These are phyloP conservation scores for Cyclotella sp. DNA, from an alignment of 108 stramenopile genomes.

Conservation along the genomic window DNA sequence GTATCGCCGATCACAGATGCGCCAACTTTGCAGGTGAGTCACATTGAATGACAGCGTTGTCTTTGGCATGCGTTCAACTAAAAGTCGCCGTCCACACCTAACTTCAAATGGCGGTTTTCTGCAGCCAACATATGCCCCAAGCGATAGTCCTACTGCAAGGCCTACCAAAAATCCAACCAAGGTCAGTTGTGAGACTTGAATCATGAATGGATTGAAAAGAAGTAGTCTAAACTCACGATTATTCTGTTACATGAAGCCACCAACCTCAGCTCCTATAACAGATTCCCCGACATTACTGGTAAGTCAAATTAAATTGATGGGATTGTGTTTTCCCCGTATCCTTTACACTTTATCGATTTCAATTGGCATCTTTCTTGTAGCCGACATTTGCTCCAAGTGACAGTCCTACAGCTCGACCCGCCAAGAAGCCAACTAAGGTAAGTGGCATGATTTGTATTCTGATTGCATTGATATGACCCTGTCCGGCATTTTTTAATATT, in stretches of 20 bases:
- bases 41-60: too few relatives aligned
- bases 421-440: not conserved
- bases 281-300: not conserved
- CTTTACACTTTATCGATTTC: too few relatives aligned
- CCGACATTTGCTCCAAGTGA: not conserved
- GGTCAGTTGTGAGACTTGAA: too few relatives aligned
- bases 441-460: too few relatives aligned
- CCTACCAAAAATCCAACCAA: not conserved
- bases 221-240: too few relatives aligned
- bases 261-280: not conserved
- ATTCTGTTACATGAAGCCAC: not conserved
- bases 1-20: not conserved
- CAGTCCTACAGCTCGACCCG: not conserved
- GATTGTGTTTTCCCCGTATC: not conserved
- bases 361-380: not conserved
- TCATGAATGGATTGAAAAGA: too few relatives aligned
- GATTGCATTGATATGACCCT: too few relatives aligned
- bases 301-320: not conserved
- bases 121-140: not conserved
- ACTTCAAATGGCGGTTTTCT: not conserved
- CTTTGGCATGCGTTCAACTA: too few relatives aligned
- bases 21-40: not conserved
- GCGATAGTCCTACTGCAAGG: not conserved
- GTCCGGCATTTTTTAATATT: too few relatives aligned
- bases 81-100: too few relatives aligned